Evolutionary conservation across 2,329 filamentous ascomycete species (phyloP), one percentile per base, ranked within the genome.

Genomic region (Aspergillus sp.): DNA sequence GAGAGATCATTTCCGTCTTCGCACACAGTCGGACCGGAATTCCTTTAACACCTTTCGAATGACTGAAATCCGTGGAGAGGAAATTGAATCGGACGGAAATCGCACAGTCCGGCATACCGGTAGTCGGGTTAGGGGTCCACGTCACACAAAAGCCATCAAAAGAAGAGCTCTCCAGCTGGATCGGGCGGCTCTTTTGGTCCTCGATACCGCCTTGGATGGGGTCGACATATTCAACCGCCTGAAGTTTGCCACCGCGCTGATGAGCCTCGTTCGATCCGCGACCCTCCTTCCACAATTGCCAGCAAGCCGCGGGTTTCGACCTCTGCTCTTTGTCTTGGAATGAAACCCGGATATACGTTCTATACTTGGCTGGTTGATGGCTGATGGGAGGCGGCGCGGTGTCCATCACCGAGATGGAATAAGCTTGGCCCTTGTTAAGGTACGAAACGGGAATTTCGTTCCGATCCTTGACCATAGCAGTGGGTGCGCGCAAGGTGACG

Each of bases 391-490:
- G 77, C 1, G 88, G 83, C 5, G 80, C 78, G 0, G 88, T 94
- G 67, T 99, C 94, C 44, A 88, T 78, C 23, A 99, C 82, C 2
- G 89, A 88, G 16, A 99, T 78, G 0, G 89, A 89, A 70, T 99
- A 99, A 14, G 91, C 90, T 69, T 97, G 93, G 20, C 93, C 92
- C 73, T 97, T 97, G 76, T 99, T 99, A 16, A 99, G 82, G 68
- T 99, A 99, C 0, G 93, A 97, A n/a, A 97, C 85, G 0, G 94
- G 94, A 20, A 97, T 95, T 70, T 97, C 93, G 55, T 95, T 88
- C 1, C 85, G 75, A 56, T 91, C 86, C 70, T 89, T 95, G 20
- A 70, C 88, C 94, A 97, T 99, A 6, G 94, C 94, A 0, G 94
- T 99, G 3, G 93, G 91, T 1, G 94, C 93, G 69, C 96, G 95